phyloP scores from a whole-genome alignment of 148 eudicot genomes.

The Polygonum aviculare region DNA sequence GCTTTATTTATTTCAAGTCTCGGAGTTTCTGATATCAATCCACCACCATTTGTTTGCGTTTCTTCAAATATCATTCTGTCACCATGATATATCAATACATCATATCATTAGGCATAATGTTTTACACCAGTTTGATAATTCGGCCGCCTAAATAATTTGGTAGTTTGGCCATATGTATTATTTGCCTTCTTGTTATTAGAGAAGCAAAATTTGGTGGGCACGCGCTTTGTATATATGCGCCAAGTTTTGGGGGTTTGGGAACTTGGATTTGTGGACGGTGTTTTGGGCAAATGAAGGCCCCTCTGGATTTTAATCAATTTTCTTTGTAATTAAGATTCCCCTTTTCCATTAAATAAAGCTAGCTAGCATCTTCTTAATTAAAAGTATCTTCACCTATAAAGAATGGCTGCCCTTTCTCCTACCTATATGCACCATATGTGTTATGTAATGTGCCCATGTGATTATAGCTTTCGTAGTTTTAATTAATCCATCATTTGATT shows the following conservation, averaged over 20 bases:
- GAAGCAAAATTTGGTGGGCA: neutral
- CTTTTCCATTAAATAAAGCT: neutral
- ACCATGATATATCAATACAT: neutral
- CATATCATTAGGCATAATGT: neutral
- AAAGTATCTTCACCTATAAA: neutral
- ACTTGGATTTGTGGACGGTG: neutral
- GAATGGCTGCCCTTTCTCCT: neutral
- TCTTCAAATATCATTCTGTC: neutral
- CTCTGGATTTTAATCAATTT: neutral
- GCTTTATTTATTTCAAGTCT: too few species aligned
- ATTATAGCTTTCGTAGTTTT: neutral
- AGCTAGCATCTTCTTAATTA: neutral
- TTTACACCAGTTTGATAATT: neutral
- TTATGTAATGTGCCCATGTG: neutral
- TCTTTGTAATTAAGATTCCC: slow-evolving; percentile 1
- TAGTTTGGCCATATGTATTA: neutral
- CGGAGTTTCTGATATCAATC: neutral
- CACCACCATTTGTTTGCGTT: neutral
- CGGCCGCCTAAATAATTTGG: neutral
- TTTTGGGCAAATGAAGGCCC: neutral
- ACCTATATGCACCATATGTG: neutral
- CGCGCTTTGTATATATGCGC: neutral
- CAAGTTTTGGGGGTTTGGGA: neutral
- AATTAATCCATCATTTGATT: too few species aligned
- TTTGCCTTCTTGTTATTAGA: neutral